phyloP scores from a whole-genome alignment of 2,329 filamentous ascomycete genomes.

The Acrodontium crateriforme region DNA sequence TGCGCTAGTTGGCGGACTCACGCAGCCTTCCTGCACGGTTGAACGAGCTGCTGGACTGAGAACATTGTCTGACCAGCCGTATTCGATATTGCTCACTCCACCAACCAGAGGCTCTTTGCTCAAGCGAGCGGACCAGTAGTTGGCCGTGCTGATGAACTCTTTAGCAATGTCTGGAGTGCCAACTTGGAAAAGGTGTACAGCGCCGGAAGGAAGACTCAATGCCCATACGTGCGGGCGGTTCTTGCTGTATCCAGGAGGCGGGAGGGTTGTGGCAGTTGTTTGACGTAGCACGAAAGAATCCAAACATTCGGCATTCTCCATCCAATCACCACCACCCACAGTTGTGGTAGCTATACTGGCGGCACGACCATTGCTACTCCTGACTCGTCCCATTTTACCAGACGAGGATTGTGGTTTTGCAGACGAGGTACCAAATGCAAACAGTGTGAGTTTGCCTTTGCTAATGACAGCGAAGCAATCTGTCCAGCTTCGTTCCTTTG shows the following conservation, averaged over 20 bases:
- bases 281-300: conserved; percentile 80
- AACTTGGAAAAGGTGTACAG: conserved; percentile 95
- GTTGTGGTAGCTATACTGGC: conserved; percentile 41
- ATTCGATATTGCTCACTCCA: conserved; percentile 92
- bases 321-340: conserved; percentile 96
- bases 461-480: conserved; percentile 95
- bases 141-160: conserved; percentile 87
- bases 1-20: conserved; percentile 10
- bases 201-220: conserved; percentile 76
- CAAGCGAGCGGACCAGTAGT: conserved; percentile 92
- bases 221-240: conserved; percentile 87
- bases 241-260: conserved; percentile 85
- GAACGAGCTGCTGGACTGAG: conserved; percentile 41
- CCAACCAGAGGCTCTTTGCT: conserved; percentile 88
- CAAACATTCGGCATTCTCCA: conserved; percentile 83
- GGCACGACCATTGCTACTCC: conserved; percentile 24
- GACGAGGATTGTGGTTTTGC: conserved; percentile 35
- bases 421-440: conserved; percentile 70
- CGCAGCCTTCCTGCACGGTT: conserved; percentile 11
- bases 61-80: conserved; percentile 83
- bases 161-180: conserved; percentile 88
- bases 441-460: conserved; percentile 84
- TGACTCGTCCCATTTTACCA: conserved; percentile 16
- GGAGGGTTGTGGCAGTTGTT: conserved; percentile 79
- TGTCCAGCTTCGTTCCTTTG: conserved; percentile 86